Evolutionary conservation across 495 filamentous ascomycete genomes (phyloP), one percentile per base, ranked within the genome.

Genomic region (Xylaria telfairii): DNA sequence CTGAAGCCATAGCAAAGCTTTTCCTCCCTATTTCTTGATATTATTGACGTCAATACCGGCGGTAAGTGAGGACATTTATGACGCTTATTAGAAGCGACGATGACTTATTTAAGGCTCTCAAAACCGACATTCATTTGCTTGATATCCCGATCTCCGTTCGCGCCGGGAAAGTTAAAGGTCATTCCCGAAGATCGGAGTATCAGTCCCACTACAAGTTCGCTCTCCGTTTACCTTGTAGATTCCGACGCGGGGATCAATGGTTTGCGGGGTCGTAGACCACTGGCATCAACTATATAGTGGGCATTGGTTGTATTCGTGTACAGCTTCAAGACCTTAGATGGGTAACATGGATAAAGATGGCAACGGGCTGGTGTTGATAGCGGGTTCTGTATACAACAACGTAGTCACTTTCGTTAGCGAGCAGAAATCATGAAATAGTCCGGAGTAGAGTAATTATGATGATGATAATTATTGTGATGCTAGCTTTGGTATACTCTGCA

Each of bases 101-200:
- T n/a, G 5, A 17, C 56, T 21, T n/a, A 37, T 34, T 34, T 21
- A 37, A 59, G 30, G 30, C 17, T 4, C 30, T 59, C 56, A 3
- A 39, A 12, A 6, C 56, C 19, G n/a, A 37, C 30, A 12, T 34
- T 0, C 2, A 12, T 6, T n/a, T 24, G 7, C 26, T 19, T 10
- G 17, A 26, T 24, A 49, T 65, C 46, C 9, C 62, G 28, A 34
- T 13, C 30, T 59, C 26, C 26, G 51, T 30, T 57, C 28, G 19
- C 13, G n/a, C 51, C 62, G 42, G 46, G 62, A 65, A 51, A 65
- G 62, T 10, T 21, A 9, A 65, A 49, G 42, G 13, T 37, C 44
- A 65, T 65, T 65, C 62, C 64, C 64, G 64, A 66, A 39, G 3
- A 28, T 54, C 47, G 64, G 47, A 54, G 28, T 28, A 51, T 47